Evolutionary conservation across 768 basidiomycete genomes (phyloP).

Genomic region (Baorangia bicolor): DNA sequence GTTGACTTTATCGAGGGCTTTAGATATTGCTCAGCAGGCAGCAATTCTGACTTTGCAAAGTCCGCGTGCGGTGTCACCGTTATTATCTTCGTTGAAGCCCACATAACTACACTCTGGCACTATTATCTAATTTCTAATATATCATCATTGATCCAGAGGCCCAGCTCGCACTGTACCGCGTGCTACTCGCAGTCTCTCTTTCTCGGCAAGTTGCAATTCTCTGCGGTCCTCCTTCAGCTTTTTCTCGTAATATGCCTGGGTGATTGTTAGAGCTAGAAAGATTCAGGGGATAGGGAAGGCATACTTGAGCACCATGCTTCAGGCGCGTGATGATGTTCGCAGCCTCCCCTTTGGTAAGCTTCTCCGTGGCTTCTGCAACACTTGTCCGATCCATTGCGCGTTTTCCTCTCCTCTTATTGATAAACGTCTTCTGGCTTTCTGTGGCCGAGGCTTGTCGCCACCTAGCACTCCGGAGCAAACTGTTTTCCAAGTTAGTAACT

Average conservation of each 20-base stretch:
- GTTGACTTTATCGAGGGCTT: conserved; percentile 39
- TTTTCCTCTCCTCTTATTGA: conserved; percentile 51
- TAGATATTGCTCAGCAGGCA: conserved; percentile 63
- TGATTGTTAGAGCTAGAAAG: background rate
- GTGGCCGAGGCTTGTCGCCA: conserved; percentile 69
- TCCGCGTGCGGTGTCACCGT: conserved; percentile 63
- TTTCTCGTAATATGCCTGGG: conserved; percentile 56
- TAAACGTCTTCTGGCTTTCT: conserved; percentile 53
- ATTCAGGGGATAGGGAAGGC: conserved; percentile 3
- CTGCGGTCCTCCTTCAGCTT: conserved; percentile 44
- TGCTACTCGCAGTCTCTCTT: conserved; percentile 50
- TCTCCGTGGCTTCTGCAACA: conserved; percentile 31
- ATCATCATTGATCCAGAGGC: conserved; percentile 34
- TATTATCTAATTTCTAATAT: conserved; percentile 1
- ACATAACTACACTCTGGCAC: background rate
- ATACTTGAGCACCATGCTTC: conserved; percentile 73
- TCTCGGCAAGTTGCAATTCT: conserved; percentile 34
- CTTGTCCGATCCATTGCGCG: conserved; percentile 23
- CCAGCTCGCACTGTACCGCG: conserved; percentile 65
- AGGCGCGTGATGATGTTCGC: conserved; percentile 75
- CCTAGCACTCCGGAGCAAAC: conserved; percentile 59
- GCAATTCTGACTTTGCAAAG: conserved; percentile 60
- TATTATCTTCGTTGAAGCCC: conserved; percentile 39
- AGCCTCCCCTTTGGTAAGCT: conserved; percentile 75
- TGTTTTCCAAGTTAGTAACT: conserved; percentile 25